phyloP scores from a whole-genome alignment of 2,329 filamentous ascomycete genomes.

The Paraconiothyrium sp. region DNA sequence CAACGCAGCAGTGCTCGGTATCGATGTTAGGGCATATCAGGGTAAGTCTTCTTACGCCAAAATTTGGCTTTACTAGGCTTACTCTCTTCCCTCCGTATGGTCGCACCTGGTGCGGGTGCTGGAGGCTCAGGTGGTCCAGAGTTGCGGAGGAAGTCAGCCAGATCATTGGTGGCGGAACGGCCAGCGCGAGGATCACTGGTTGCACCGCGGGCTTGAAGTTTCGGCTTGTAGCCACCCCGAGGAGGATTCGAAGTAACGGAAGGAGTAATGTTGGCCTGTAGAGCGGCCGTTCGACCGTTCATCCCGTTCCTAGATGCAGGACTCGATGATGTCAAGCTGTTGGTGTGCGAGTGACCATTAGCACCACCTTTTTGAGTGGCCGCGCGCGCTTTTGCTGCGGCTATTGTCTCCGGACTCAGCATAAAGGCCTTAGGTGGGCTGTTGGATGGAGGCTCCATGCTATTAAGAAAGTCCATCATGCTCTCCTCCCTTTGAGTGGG shows the following conservation, averaged over 20 bases:
- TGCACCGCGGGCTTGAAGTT: slow-evolving; percentile 38
- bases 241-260: slow-evolving; percentile 32
- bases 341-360: not conserved
- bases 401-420: slow-evolving; percentile 42
- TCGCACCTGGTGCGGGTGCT: slow-evolving; percentile 23
- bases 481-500: slow-evolving; percentile 60
- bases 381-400: slow-evolving; percentile 43
- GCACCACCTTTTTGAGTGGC: slow-evolving; percentile 20
- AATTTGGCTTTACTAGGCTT: slow-evolving; percentile 43
- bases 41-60: slow-evolving; percentile 42
- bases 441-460: slow-evolving; percentile 68
- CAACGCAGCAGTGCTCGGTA: not conserved
- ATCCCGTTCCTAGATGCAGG: slow-evolving; percentile 27
- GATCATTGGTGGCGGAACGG: slow-evolving; percentile 50
- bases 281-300: slow-evolving; percentile 17
- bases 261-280: slow-evolving; percentile 25
- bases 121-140: slow-evolving; percentile 50
- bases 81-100: slow-evolving; percentile 40
- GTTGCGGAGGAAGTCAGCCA: slow-evolving; percentile 56
- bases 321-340: slow-evolving; percentile 24
- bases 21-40: slow-evolving; percentile 24
- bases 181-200: slow-evolving; percentile 28
- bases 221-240: slow-evolving; percentile 38
- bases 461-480: slow-evolving; percentile 77
- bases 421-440: slow-evolving; percentile 46